Percentiles rank a stretch among this genome's conserved stretches.
Evolutionary conservation across 257 asterid species (phyloP).

Genomic region (Nicotiana paniculata): DNA sequence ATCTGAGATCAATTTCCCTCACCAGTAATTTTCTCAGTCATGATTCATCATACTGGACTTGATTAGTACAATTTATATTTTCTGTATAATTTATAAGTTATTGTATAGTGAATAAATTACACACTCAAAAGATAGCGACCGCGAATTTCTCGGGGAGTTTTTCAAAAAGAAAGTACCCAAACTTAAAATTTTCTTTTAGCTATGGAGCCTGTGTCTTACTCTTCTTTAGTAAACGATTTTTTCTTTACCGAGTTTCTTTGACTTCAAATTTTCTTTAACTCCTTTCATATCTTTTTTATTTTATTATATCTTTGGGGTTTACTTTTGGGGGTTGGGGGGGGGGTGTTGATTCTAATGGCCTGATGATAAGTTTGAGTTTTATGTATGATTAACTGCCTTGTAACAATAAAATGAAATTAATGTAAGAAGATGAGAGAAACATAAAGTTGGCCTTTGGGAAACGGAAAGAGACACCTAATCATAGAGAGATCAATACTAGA

Average conservation of each 20-base stretch:
- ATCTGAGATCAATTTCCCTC: accelerated
- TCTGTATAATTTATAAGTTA: too few species aligned
- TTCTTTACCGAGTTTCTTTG: not conserved
- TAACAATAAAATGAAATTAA: not conserved
- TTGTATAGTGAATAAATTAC: too few species aligned
- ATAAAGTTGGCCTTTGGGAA: conserved; percentile 9
- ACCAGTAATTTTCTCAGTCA: accelerated
- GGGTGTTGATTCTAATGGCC: not conserved
- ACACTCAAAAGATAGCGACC: too few species aligned
- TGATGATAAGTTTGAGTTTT: not conserved
- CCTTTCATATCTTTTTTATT: not conserved
- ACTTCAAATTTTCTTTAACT: not conserved
- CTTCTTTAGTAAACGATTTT: not conserved
- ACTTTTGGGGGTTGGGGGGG: accelerated
- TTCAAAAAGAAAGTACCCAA: not conserved
- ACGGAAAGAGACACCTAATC: conserved; percentile 5
- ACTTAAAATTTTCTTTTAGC: not conserved
- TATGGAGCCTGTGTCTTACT: not conserved
- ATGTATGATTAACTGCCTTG: not conserved
- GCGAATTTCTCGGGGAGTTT: too few species aligned
- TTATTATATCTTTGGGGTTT: not conserved
- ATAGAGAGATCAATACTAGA: not conserved
- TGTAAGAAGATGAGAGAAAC: not conserved
- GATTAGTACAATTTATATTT: too few species aligned
- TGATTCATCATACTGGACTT: accelerated